Base-by-base conservation (phyloP, 2,329 filamentous ascomycete genomes). In the Keithomyces neogunnii region DNA sequence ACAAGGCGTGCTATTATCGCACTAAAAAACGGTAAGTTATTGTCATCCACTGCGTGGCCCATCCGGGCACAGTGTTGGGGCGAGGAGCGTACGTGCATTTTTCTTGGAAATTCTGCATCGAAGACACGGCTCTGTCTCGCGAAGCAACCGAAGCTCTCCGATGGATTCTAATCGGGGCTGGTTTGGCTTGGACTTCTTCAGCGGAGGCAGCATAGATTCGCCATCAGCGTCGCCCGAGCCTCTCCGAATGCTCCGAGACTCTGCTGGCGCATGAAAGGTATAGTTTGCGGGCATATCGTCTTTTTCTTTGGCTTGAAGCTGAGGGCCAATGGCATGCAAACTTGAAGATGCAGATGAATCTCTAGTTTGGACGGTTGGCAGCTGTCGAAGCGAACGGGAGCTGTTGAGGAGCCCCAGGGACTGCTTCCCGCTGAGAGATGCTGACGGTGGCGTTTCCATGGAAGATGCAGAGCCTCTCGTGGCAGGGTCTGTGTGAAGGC, bases 111-210 rank as follows among this genome's bases (percentile, higher is more conserved):
- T 64, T 59, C 69, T 73, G 59, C 78, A 82, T 42, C 75, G 73
- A 40, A 81, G 67, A 58, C 78, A 81, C 11, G 73, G 69, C 13
- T 71, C 71, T 13, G 68, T 62, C 36, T 76, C 72, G 39, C 69
- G 72, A 19, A 76, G 66, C 7, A 81, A 67, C 40, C 70, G 71
- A 3, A 82, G 69, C 61, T 81, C 78, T 42, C 73, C 77, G 45
- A 82, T 81, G 19, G 78, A 81, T 58, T 81, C 72, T 2, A 82
- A 65, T 29, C 76, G 73, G 38, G 75, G 72, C 55, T 77, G 76
- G 3, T 74, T 76, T 32, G 75, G 70, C 43, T 76, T 71, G 49
- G 73, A 77, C 55, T 73, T 69, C 62, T 80, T 80, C 51, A 81
- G 58, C 3, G 78, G 78, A 6, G 78, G 78, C 3, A 82, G 66